Conservation (phyloP, 1,284 basidiomycete species). For the Cystobasidiaceae sp. region DNA sequence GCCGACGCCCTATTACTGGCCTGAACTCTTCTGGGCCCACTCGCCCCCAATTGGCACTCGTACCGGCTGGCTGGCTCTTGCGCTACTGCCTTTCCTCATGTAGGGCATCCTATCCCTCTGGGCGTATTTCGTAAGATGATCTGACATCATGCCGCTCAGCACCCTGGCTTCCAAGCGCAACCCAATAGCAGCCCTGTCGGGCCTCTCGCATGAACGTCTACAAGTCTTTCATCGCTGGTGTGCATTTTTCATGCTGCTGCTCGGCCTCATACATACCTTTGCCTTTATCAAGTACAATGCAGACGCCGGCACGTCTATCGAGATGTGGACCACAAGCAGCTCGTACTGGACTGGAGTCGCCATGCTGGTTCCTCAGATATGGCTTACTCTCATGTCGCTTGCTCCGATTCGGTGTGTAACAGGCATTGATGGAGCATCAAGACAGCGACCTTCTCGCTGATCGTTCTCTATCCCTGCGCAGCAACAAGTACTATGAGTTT, state of each 20-base stretch:
- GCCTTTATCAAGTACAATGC: slow-evolving; percentile 15
- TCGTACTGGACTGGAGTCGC: slow-evolving; percentile 22
- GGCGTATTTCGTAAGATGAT: background rate
- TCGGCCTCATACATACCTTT: slow-evolving; percentile 22
- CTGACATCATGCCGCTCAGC: background rate
- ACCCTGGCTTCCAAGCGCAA: slow-evolving; percentile 17
- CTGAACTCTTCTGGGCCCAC: slow-evolving; percentile 7
- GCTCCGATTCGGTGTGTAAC: slow-evolving; percentile 17
- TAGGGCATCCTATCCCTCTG: background rate
- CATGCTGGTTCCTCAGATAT: slow-evolving; percentile 22
- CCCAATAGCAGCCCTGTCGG: slow-evolving; percentile 8
- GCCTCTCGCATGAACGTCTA: slow-evolving; percentile 15
- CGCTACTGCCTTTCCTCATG: slow-evolving; percentile 15
- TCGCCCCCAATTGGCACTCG: slow-evolving; percentile 26
- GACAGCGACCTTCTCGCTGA: too few species aligned
- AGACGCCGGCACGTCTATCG: background rate
- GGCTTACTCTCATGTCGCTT: slow-evolving; percentile 21
- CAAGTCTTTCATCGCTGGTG: slow-evolving; percentile 22
- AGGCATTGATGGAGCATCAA: too few species aligned
- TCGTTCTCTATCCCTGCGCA: too few species aligned
- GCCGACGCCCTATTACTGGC: slow-evolving; percentile 28
- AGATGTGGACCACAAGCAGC: background rate
- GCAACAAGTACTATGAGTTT: slow-evolving; percentile 30
- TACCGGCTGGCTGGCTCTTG: slow-evolving; percentile 24
- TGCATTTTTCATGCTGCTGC: slow-evolving; percentile 24